phyloP scores from a whole-genome alignment of 2,329 filamentous ascomycete species.

The Fusarium subtropicale region DNA sequence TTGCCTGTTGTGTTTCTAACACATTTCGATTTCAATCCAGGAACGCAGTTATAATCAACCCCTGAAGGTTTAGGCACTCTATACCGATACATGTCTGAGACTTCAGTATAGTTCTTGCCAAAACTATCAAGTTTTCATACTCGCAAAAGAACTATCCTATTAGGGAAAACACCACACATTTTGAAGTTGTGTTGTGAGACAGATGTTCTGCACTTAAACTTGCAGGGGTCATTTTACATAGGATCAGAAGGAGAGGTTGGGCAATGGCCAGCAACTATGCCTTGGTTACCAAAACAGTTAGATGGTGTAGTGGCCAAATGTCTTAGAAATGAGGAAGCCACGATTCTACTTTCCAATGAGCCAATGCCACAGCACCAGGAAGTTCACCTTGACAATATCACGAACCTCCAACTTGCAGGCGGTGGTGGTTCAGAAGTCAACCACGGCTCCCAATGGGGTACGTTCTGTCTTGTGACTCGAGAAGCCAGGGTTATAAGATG shows the following conservation, averaged over 20 bases:
- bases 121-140: neutral
- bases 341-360: slow-evolving; percentile 14
- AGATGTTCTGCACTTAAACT: neutral
- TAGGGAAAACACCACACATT: neutral
- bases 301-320: slow-evolving; percentile 19
- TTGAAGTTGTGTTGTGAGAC: neutral
- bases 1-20: slow-evolving; percentile 10
- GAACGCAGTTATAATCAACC: neutral
- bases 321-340: slow-evolving; percentile 35
- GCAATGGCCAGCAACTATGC: slow-evolving; percentile 4
- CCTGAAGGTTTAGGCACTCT: neutral
- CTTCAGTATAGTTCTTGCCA: neutral
- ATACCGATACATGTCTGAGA: neutral
- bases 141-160: no score
- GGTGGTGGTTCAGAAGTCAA: neutral
- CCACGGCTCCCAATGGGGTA: slow-evolving; percentile 14
- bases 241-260: neutral
- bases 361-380: slow-evolving; percentile 2
- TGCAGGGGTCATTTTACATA: neutral
- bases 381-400: slow-evolving; percentile 19
- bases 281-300: slow-evolving; percentile 19
- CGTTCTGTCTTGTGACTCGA: slow-evolving; percentile 46
- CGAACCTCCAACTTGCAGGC: slow-evolving; percentile 3
- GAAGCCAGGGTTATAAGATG: slow-evolving; percentile 45
- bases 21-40: neutral